phyloP scores from a whole-genome alignment of 2,329 filamentous ascomycete species.

The Zymoseptoria brevis region DNA sequence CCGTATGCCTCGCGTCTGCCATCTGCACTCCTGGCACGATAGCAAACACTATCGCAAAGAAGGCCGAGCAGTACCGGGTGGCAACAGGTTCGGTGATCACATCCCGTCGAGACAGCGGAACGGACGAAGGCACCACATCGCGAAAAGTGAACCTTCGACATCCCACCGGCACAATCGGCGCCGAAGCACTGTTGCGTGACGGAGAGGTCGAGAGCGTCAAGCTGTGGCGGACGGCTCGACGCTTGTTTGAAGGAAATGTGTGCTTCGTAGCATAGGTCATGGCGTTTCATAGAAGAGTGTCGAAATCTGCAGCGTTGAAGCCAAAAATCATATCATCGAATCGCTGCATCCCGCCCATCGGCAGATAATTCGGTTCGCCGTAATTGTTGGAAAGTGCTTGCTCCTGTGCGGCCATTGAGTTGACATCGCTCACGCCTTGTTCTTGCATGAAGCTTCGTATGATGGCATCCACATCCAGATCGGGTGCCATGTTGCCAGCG shows the following conservation, averaged over 20 bases:
- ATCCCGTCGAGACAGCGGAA: neutral
- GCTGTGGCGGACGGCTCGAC: slow-evolving; percentile 17
- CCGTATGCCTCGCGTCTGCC: slow-evolving; percentile 26
- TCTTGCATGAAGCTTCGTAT: slow-evolving; percentile 37
- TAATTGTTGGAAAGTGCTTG: neutral
- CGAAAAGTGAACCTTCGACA: slow-evolving; percentile 20
- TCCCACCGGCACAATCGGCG: slow-evolving; percentile 23
- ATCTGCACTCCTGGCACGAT: slow-evolving; percentile 26
- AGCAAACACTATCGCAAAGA: slow-evolving; percentile 14
- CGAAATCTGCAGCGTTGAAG: slow-evolving; percentile 26
- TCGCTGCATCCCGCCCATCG: neutral
- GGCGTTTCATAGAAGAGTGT: slow-evolving; percentile 4
- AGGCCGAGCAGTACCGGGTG: neutral
- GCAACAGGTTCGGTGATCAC: neutral
- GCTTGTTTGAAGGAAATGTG: slow-evolving; percentile 18
- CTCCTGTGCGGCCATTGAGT: neutral
- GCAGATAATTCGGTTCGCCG: neutral
- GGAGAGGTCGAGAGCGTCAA: slow-evolving; percentile 21
- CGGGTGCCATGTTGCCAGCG: slow-evolving; percentile 23
- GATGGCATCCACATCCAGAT: slow-evolving; percentile 37
- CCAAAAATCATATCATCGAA: slow-evolving; percentile 30
- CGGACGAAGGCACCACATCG: slow-evolving; percentile 3
- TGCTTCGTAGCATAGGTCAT: slow-evolving; percentile 11
- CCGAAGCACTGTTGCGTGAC: slow-evolving; percentile 18
- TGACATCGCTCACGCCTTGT: slow-evolving; percentile 6